A percentile compares a stretch with the other conserved stretches of the same genome.
Evolutionary conservation across 495 filamentous ascomycete species (phyloP).

Genomic region (Sphaerosporella brunnea): DNA sequence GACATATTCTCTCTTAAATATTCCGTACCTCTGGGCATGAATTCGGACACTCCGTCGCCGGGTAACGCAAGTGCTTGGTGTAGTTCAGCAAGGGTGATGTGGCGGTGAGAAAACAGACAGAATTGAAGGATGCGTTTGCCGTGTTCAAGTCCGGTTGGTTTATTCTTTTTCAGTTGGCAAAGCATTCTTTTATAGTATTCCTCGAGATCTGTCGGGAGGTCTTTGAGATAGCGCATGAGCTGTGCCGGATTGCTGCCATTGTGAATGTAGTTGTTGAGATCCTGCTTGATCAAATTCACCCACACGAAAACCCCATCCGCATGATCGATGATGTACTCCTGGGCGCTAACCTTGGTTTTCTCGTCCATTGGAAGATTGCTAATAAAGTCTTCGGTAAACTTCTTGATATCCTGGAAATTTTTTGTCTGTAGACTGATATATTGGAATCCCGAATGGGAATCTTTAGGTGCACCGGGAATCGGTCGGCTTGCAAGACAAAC

Average conservation of each 20-base stretch:
- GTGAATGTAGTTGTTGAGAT: conserved; percentile 3
- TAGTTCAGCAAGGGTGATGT: not conserved
- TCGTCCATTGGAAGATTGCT: not conserved
- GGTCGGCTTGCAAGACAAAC: conserved; percentile 4
- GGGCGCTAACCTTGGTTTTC: not conserved
- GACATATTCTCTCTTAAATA: not conserved
- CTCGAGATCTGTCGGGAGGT: not conserved
- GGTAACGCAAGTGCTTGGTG: conserved; percentile 1
- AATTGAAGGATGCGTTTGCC: not conserved
- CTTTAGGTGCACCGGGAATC: not conserved
- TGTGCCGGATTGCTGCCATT: not conserved
- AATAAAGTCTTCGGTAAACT: not conserved
- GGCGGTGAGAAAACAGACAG: not conserved
- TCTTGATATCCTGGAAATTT: not conserved
- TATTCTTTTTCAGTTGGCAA: not conserved
- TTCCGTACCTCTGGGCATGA: not conserved
- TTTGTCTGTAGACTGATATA: not conserved
- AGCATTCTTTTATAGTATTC: conserved; percentile 1
- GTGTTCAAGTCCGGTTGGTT: not conserved
- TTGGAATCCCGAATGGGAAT: not conserved
- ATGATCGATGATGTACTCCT: conserved; percentile 5
- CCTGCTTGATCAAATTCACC: conserved; percentile 11
- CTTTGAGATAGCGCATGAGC: not conserved
- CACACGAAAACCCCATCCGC: conserved; percentile 19
- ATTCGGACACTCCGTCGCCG: not conserved